Percentiles rank a stretch among this genome's conserved stretches.
These are phyloP conservation scores for Sporisorium exsertum DNA, from an alignment of 1,284 basidiomycete genomes.

Conservation along the genomic window DNA sequence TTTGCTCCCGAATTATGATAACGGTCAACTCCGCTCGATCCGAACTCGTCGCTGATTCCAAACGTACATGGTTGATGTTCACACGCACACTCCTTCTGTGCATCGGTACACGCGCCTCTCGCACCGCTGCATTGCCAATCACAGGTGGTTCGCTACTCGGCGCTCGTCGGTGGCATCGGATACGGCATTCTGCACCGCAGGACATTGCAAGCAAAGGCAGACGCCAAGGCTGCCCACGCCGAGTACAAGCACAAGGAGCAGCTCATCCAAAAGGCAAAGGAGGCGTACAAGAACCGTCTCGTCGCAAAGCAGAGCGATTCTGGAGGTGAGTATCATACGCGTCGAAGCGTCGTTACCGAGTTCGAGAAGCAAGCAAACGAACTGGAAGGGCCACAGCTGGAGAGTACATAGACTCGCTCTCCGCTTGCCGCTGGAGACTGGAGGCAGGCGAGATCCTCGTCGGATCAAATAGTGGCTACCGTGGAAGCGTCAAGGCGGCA, in stretches of 20 bases:
- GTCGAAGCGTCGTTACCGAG: not conserved
- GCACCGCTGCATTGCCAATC: not conserved
- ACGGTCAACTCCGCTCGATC: not conserved
- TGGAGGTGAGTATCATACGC: conserved; percentile 29
- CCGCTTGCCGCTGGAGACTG: not conserved
- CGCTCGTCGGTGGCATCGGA: conserved; percentile 85
- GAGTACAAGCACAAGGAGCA: conserved; percentile 65
- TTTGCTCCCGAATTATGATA: not conserved
- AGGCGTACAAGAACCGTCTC: conserved; percentile 80
- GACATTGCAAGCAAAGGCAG: conserved; percentile 85
- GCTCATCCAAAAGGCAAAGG: conserved; percentile 86
- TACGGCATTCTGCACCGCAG: conserved; percentile 94
- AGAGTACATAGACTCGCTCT: not conserved
- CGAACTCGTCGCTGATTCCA: not conserved
- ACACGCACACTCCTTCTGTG: not conserved
- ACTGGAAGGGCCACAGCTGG: not conserved
- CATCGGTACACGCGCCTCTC: not conserved
- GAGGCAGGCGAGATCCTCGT: not conserved
- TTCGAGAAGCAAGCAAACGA: too few species aligned
- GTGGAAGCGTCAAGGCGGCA: not conserved
- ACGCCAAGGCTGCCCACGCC: conserved; percentile 79
- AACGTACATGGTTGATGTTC: not conserved
- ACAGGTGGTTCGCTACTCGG: conserved; percentile 95
- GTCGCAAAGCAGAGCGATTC: conserved; percentile 45
- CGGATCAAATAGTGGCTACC: not conserved